Evolutionary conservation across 2,329 filamentous ascomycete species (phyloP).

Genomic region (Xylogone sp.): DNA sequence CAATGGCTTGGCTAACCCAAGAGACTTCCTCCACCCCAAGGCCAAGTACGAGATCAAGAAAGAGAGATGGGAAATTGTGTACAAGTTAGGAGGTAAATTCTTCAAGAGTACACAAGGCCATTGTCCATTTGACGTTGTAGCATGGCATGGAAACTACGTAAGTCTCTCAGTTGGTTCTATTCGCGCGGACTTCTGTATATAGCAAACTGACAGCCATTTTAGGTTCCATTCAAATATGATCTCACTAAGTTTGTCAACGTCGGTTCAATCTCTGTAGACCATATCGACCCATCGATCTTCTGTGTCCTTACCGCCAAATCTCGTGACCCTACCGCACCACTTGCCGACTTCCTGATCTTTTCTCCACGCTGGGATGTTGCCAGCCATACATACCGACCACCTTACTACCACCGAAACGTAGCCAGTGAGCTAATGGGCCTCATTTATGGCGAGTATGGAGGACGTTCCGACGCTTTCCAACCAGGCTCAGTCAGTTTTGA

Average conservation of each 20-base stretch:
- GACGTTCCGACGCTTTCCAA: constrained; percentile 36
- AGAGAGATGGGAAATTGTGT: constrained; percentile 43
- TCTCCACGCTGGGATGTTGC: constrained; percentile 61
- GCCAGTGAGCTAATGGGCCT: constrained; percentile 44
- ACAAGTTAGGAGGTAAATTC: constrained; percentile 63
- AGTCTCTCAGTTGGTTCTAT: constrained; percentile 25
- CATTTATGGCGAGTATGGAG: constrained; percentile 37
- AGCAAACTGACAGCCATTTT: constrained; percentile 64
- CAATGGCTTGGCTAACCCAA: constrained; percentile 59
- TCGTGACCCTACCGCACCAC: constrained; percentile 45
- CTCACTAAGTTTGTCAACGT: constrained; percentile 56
- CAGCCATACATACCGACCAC: constrained; percentile 52
- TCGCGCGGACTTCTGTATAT: constrained; percentile 37
- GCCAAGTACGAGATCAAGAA: constrained; percentile 39
- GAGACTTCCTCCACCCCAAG: constrained; percentile 60
- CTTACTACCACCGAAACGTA: constrained; percentile 52
- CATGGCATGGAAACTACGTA: constrained; percentile 76
- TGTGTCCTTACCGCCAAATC: constrained; percentile 59
- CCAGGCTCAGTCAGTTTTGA: constrained; percentile 41
- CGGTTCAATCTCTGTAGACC: constrained; percentile 56
- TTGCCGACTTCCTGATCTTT: constrained; percentile 63
- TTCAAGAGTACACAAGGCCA: constrained; percentile 63
- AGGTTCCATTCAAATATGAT: constrained; percentile 70
- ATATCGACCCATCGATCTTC: constrained; percentile 63
- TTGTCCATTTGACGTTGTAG: constrained; percentile 72